These are phyloP conservation scores for Gymnopus androsaceus DNA, from an alignment of 1,284 basidiomycete species.

Conservation along the genomic window DNA sequence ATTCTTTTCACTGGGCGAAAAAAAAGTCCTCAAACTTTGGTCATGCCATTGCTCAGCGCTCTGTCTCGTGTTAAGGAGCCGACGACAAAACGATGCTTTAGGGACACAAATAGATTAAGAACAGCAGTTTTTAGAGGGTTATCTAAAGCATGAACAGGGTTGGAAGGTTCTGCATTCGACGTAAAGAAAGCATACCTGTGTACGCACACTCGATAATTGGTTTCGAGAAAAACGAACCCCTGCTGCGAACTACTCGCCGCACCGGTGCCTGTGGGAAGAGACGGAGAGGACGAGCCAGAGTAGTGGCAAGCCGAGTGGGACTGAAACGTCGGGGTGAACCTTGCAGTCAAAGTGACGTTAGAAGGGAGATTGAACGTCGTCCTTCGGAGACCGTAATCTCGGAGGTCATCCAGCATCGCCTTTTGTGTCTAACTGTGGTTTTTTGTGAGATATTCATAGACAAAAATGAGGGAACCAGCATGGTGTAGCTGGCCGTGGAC, in stretches of 20 bases:
- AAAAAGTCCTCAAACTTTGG: conserved; percentile 68
- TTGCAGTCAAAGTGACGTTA: conserved; percentile 37
- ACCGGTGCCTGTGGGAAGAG: conserved; percentile 63
- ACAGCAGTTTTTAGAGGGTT: conserved; percentile 97
- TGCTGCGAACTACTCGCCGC: conserved; percentile 64
- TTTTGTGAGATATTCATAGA: conserved; percentile 87
- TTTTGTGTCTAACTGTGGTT: conserved; percentile 79
- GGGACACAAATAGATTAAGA: conserved; percentile 89
- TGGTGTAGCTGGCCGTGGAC: conserved; percentile 89
- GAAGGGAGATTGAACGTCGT: no score
- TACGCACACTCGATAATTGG: conserved; percentile 97
- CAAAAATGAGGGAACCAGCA: conserved; percentile 44
- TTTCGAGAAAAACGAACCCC: conserved; percentile 96
- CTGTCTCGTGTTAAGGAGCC: conserved; percentile 94
- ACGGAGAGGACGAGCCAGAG: conserved; percentile 82
- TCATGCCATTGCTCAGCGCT: conserved; percentile 93
- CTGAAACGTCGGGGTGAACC: conserved; percentile 79
- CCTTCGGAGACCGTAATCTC: conserved; percentile 97
- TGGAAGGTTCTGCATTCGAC: neutral
- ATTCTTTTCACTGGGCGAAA: neutral
- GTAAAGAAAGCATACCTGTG: conserved; percentile 63
- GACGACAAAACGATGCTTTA: conserved; percentile 94
- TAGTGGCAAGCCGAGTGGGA: conserved; percentile 95
- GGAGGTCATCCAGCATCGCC: conserved; percentile 88
- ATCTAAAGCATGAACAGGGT: conserved; percentile 45